phyloP scores from a whole-genome alignment of 495 filamentous ascomycete species.

The Aspergillus baeticus region DNA sequence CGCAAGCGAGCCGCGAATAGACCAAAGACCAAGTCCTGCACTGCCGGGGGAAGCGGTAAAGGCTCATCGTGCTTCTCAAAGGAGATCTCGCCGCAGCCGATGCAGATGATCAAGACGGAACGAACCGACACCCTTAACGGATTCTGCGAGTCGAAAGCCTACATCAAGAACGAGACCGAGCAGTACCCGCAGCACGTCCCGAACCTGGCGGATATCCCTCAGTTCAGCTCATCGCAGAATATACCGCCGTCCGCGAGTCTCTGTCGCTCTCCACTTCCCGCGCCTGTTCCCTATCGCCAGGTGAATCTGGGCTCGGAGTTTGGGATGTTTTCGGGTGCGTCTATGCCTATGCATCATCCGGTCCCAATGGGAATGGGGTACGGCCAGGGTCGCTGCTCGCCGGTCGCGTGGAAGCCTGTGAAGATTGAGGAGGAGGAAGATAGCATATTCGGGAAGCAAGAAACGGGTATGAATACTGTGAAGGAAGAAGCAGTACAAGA shows the following conservation, averaged over 20 bases:
- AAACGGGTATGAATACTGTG: too few species aligned
- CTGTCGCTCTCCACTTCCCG: neutral
- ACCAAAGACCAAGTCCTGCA: slow-evolving; percentile 15
- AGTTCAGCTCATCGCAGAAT: neutral
- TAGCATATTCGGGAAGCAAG: too few species aligned
- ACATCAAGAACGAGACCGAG: slow-evolving; percentile 21
- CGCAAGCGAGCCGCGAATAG: slow-evolving; percentile 25
- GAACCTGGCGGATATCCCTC: slow-evolving; percentile 19
- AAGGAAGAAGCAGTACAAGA: too few species aligned
- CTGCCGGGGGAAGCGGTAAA: slow-evolving; percentile 9
- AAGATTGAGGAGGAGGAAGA: too few species aligned
- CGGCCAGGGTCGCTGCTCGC: neutral
- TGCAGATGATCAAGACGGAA: slow-evolving; percentile 17
- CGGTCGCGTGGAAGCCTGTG: slow-evolving; percentile 9
- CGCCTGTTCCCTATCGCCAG: slow-evolving; percentile 1
- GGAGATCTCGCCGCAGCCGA: neutral
- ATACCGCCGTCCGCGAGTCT: too few species aligned
- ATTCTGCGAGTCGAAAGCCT: slow-evolving; percentile 9
- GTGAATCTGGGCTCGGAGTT: neutral
- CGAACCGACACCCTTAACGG: neutral
- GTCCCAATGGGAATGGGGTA: neutral
- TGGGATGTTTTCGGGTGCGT: neutral
- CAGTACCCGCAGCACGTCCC: slow-evolving; percentile 11
- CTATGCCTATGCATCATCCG: neutral
- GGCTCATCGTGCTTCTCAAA: slow-evolving; percentile 3